A percentile compares a stretch with the other conserved stretches of the same genome.
These are phyloP conservation scores for Geotrichum australiense DNA, from an alignment of 1,139 yeast genomes.

Conservation along the genomic window DNA sequence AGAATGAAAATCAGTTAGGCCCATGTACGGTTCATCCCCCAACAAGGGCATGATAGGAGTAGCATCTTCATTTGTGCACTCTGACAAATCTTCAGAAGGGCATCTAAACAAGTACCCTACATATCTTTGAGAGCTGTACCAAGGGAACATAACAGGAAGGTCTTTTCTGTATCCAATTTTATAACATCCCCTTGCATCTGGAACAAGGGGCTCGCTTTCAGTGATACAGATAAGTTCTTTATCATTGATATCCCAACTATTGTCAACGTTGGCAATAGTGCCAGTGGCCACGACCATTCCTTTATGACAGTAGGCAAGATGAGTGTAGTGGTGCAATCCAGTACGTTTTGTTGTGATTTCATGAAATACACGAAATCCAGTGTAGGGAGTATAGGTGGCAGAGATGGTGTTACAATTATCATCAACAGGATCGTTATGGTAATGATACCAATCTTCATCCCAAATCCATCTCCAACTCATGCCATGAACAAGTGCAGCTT, in stretches of 20 bases:
- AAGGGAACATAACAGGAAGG: conserved; percentile 3
- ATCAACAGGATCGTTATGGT: conserved; percentile 14
- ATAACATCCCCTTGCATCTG: conserved; percentile 15
- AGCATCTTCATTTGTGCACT: conserved; percentile 18
- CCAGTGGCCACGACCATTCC: conserved; percentile 8
- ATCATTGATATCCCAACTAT: conserved; percentile 1
- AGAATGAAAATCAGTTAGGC: conserved; percentile 19
- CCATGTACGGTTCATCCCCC: conserved; percentile 27
- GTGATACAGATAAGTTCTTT: conserved; percentile 12
- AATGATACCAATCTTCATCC: conserved; percentile 12
- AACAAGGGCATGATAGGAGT: conserved; percentile 26
- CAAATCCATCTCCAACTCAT: conserved; percentile 3
- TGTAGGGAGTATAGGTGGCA: conserved; percentile 9
- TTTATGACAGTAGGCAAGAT: conserved; percentile 10
- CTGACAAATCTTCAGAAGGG: conserved; percentile 9
- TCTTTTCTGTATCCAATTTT: conserved; percentile 7
- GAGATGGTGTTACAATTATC: conserved; percentile 14
- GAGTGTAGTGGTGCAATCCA: conserved; percentile 6
- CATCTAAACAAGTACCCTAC: conserved; percentile 28
- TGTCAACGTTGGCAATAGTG: background rate
- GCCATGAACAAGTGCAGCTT: conserved; percentile 3
- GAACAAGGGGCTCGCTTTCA: conserved; percentile 7
- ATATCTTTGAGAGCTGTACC: conserved; percentile 22
- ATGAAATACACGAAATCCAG: conserved; percentile 12
- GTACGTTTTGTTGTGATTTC: background rate